Conservation (phyloP, 2,329 filamentous ascomycete genomes). For the Neonectria ditissima region DNA sequence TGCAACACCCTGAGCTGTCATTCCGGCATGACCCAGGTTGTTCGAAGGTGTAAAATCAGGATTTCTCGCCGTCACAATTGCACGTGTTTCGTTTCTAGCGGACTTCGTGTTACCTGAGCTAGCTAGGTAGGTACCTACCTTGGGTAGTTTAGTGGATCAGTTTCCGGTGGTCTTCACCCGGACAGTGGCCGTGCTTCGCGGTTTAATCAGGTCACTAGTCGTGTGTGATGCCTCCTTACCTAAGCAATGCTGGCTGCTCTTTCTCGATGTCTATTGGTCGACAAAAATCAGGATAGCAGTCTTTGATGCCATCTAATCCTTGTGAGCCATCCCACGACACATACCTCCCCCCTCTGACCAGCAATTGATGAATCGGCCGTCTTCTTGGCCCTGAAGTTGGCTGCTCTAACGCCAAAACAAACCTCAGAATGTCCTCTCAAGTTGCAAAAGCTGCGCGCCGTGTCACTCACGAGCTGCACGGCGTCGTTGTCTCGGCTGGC, state of each 20-base stretch:
- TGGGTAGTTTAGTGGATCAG: too few species aligned
- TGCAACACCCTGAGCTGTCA: neutral
- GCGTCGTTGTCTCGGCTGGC: conserved; percentile 82
- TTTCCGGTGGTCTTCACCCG: neutral
- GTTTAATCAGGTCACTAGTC: too few species aligned
- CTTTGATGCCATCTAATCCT: conserved; percentile 16
- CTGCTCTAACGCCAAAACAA: neutral
- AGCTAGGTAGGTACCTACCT: too few species aligned
- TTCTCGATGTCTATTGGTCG: conserved; percentile 34
- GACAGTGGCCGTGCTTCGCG: too few species aligned
- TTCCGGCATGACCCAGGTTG: neutral
- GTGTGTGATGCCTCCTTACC: conserved; percentile 30
- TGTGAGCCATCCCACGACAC: conserved; percentile 20
- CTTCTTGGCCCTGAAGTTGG: conserved; percentile 15
- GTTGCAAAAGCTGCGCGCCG: conserved; percentile 56
- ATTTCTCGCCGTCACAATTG: neutral
- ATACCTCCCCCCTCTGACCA: conserved; percentile 16
- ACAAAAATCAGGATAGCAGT: conserved; percentile 35
- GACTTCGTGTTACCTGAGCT: too few species aligned
- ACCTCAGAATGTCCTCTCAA: conserved; percentile 53
- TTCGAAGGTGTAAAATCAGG: neutral
- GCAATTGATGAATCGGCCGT: conserved; percentile 30
- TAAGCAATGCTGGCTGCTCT: conserved; percentile 21
- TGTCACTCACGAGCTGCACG: conserved; percentile 66
- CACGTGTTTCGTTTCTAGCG: neutral